Evolutionary conservation across 257 asterid genomes (phyloP).

Genomic region (Phtheirospermum japonicum): DNA sequence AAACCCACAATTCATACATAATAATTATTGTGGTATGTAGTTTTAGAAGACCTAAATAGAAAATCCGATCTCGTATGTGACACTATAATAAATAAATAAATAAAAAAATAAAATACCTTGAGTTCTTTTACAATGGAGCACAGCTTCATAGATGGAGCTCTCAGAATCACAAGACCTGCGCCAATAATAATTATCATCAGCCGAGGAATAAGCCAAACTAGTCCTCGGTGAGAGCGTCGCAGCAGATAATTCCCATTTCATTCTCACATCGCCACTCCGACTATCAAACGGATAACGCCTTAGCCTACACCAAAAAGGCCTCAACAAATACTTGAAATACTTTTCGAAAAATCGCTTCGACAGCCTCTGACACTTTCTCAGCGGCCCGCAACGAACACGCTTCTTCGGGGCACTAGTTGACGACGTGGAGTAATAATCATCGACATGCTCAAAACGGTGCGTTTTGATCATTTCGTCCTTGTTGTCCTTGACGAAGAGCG

Average conservation of each 20-base stretch:
- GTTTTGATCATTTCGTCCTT: not conserved
- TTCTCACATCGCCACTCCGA: too few species aligned
- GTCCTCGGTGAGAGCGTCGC: slow-evolving; percentile 63
- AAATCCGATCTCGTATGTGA: too few species aligned
- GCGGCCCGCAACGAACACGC: slow-evolving; percentile 22
- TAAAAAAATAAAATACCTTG: too few species aligned
- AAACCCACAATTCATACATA: too few species aligned
- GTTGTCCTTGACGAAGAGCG: slow-evolving; percentile 34
- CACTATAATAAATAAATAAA: too few species aligned
- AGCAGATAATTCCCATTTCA: slow-evolving; percentile 33
- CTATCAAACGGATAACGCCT: slow-evolving; percentile 4
- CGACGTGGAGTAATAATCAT: not conserved
- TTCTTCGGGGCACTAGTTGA: not conserved
- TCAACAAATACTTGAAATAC: slow-evolving; percentile 45
- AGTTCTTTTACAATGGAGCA: slow-evolving; percentile 87
- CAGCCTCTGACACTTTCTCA: slow-evolving; percentile 53
- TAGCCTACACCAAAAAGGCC: slow-evolving; percentile 44
- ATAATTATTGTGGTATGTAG: too few species aligned
- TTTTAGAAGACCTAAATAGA: too few species aligned
- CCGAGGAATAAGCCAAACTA: slow-evolving; percentile 50
- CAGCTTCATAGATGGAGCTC: slow-evolving; percentile 86
- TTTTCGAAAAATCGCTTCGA: slow-evolving; percentile 47
- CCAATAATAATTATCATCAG: slow-evolving; percentile 68
- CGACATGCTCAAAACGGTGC: slow-evolving; percentile 18
- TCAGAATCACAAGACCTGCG: slow-evolving; percentile 87